Evolutionary conservation across 495 filamentous ascomycete genomes (phyloP).

Genomic region (Hypoxylon subgilvum): DNA sequence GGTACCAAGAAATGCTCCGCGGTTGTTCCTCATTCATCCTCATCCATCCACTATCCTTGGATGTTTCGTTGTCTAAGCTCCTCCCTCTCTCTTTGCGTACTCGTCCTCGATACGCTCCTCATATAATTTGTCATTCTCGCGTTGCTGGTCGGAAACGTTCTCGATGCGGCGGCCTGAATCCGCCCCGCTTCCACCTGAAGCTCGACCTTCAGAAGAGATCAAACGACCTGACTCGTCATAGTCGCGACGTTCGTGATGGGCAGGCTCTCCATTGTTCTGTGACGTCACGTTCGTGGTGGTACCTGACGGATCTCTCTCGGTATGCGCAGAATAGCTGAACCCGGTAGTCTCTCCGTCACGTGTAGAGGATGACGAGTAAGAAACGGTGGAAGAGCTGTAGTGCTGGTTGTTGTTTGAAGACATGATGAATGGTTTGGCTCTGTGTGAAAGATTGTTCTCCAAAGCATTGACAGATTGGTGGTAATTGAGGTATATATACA

Average conservation of each 20-base stretch:
- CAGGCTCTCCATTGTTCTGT: constrained; percentile 20
- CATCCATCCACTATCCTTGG: background rate
- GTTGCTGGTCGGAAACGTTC: constrained; percentile 32
- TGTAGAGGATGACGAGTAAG: constrained; percentile 25
- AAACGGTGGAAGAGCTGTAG: constrained; percentile 24
- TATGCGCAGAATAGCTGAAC: constrained; percentile 21
- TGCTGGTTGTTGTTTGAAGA: constrained; percentile 17
- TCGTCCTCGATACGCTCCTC: constrained; percentile 79
- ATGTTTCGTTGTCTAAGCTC: constrained; percentile 51
- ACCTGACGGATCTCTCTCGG: constrained; percentile 19
- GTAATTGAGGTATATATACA: too few relatives aligned
- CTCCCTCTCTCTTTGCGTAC: constrained; percentile 78
- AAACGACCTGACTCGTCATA: constrained; percentile 32
- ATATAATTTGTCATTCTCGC: constrained; percentile 65
- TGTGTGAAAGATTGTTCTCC: too few relatives aligned
- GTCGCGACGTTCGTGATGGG: constrained; percentile 15
- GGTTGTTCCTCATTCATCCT: too few relatives aligned
- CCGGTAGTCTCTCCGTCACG: constrained; percentile 27
- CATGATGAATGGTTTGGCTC: constrained; percentile 11
- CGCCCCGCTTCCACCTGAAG: background rate
- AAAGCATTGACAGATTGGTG: too few relatives aligned
- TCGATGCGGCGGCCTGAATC: constrained; percentile 26
- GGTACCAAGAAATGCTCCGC: background rate
- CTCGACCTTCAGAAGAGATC: constrained; percentile 14
- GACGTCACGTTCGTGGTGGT: constrained; percentile 19